Conservation (phyloP, 2,329 filamentous ascomycete genomes). For the Colletotrichum higginsianum region DNA sequence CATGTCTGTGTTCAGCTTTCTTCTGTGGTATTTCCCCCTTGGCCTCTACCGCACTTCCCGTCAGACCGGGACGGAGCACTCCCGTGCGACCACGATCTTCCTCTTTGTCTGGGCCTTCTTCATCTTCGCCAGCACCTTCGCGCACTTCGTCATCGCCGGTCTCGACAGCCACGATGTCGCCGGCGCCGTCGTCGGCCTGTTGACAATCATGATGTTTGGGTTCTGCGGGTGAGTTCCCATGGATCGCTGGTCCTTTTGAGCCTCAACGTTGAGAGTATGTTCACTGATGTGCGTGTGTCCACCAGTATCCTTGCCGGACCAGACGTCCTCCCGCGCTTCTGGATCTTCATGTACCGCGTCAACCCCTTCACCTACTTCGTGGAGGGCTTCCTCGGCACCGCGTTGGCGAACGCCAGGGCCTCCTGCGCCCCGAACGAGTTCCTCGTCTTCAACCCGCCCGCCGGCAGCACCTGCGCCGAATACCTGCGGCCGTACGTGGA, state of each 20-base stretch:
- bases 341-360: slow-evolving; percentile 79
- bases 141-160: slow-evolving; percentile 74
- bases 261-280: not conserved
- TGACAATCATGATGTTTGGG: slow-evolving; percentile 62
- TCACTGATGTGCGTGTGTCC: not conserved
- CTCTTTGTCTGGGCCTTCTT: slow-evolving; percentile 75
- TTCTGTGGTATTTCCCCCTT: slow-evolving; percentile 79
- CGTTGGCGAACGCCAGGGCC: slow-evolving; percentile 44
- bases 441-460: slow-evolving; percentile 68
- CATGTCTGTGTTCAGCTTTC: slow-evolving; percentile 71
- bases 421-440: slow-evolving; percentile 57
- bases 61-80: slow-evolving; percentile 59
- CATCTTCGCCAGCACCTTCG: slow-evolving; percentile 77
- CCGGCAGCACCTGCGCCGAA: slow-evolving; percentile 58
- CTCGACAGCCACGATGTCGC: slow-evolving; percentile 74
- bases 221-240: slow-evolving; percentile 62
- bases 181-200: slow-evolving; percentile 59
- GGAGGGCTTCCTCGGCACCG: slow-evolving; percentile 66
- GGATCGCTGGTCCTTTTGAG: too few relatives aligned
- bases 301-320: slow-evolving; percentile 72
- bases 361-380: slow-evolving; percentile 80
- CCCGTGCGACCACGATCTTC: slow-evolving; percentile 73
- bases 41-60: slow-evolving; percentile 72
- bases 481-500: slow-evolving; percentile 64
- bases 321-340: slow-evolving; percentile 73